Evolutionary conservation across 2,329 filamentous ascomycete species (phyloP).

Genomic region (Penicillium hordei): DNA sequence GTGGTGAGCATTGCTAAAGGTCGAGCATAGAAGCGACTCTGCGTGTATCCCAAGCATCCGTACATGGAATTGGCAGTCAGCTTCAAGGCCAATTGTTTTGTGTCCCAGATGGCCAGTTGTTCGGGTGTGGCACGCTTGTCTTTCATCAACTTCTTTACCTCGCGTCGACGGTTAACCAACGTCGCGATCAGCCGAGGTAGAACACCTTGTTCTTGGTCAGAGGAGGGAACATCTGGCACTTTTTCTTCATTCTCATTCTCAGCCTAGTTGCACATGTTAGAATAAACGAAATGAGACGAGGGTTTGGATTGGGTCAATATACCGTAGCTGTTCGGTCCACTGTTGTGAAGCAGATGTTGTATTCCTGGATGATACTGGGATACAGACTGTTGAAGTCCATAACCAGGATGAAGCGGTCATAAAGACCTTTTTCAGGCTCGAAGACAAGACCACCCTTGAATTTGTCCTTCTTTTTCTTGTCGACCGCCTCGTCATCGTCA

Average conservation of each 20-base stretch:
- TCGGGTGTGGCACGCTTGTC: slow-evolving; percentile 81
- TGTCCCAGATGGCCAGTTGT: slow-evolving; percentile 92
- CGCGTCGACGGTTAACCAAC: slow-evolving; percentile 80
- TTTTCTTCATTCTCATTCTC: slow-evolving; percentile 77
- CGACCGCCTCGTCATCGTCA: slow-evolving; percentile 65
- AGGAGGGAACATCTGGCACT: slow-evolving; percentile 78
- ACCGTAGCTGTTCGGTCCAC: slow-evolving; percentile 75
- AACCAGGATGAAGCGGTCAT: slow-evolving; percentile 96
- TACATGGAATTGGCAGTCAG: slow-evolving; percentile 99
- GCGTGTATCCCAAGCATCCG: slow-evolving; percentile 93
- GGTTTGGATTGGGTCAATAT: slow-evolving; percentile 38
- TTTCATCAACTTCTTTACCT: slow-evolving; percentile 98
- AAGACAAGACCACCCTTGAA: slow-evolving; percentile 98
- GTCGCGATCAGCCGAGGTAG: slow-evolving; percentile 88
- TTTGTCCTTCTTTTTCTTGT: slow-evolving; percentile 97
- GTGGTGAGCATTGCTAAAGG: slow-evolving; percentile 94
- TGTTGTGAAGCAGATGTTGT: slow-evolving; percentile 98
- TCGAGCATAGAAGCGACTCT: slow-evolving; percentile 94
- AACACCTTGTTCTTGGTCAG: slow-evolving; percentile 75
- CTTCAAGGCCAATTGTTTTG: slow-evolving; percentile 94
- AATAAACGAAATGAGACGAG: background rate
- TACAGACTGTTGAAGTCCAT: slow-evolving; percentile 99
- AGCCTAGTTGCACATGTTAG: slow-evolving; percentile 24
- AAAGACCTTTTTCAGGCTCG: slow-evolving; percentile 94
- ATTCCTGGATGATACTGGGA: slow-evolving; percentile 98